A percentile compares a stretch with the other conserved stretches of the same genome.
Conservation (phyloP, 441 rosid species). For the Pelargonium exstipulatum region DNA sequence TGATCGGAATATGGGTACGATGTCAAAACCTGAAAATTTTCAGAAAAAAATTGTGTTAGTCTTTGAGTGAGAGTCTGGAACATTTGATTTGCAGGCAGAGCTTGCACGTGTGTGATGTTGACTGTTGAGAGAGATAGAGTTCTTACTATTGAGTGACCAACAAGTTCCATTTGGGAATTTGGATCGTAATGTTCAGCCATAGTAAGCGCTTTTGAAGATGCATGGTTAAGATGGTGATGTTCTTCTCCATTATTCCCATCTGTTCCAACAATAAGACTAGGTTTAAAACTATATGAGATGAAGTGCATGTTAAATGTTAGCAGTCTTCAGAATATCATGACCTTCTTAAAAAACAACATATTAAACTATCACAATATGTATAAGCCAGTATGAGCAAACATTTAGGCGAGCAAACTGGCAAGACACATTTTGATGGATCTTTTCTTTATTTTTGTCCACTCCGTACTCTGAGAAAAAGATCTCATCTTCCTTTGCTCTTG, state of each 20-base stretch:
- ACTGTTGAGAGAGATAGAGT: background rate
- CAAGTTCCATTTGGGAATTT: constrained; percentile 53
- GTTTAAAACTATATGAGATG: constrained; percentile 2
- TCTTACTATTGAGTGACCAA: constrained; percentile 58
- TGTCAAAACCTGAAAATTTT: constrained; percentile 48
- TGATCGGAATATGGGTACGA: constrained; percentile 46
- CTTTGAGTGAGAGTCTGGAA: background rate
- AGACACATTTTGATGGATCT: background rate
- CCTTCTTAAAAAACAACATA: background rate
- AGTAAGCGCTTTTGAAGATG: constrained; percentile 23
- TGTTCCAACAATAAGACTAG: constrained; percentile 25
- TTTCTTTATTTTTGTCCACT: too few species aligned
- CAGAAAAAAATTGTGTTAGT: background rate
- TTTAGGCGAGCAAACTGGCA: background rate
- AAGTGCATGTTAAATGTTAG: background rate
- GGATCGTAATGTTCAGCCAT: constrained; percentile 34
- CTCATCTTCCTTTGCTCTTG: too few species aligned
- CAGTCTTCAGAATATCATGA: background rate
- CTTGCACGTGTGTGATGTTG: background rate
- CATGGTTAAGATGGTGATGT: constrained; percentile 27
- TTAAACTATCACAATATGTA: background rate
- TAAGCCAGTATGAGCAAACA: background rate
- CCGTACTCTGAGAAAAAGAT: too few species aligned
- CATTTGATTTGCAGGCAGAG: background rate
- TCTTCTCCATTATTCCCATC: constrained; percentile 34